These are phyloP conservation scores for Lactifluus rugatus DNA, from an alignment of 768 basidiomycete species.

Conservation along the genomic window DNA sequence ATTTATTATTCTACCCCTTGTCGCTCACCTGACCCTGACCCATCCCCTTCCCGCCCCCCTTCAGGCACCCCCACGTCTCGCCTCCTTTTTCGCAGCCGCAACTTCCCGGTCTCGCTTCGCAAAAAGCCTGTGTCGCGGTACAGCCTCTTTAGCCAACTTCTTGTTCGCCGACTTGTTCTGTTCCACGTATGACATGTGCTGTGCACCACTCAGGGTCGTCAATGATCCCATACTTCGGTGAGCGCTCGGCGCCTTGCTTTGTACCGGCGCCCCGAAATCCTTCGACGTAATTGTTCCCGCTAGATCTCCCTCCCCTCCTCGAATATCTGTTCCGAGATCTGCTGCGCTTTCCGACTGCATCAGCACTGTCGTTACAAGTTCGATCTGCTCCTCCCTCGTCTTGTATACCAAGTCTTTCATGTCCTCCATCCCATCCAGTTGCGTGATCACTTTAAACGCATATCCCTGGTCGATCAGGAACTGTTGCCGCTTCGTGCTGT, in stretches of 20 bases:
- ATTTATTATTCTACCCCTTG: background rate
- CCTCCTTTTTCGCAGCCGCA: slow-evolving; percentile 41
- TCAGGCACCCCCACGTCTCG: slow-evolving; percentile 15
- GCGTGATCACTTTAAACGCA: slow-evolving; percentile 98
- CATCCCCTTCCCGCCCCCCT: too few relatives aligned
- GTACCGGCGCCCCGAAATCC: slow-evolving; percentile 59
- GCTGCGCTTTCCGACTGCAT: slow-evolving; percentile 86
- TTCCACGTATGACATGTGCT: slow-evolving; percentile 89
- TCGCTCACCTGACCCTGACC: background rate
- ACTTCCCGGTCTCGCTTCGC: slow-evolving; percentile 74
- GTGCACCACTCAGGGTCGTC: slow-evolving; percentile 75
- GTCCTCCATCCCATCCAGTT: slow-evolving; percentile 83
- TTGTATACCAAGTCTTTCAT: slow-evolving; percentile 86
- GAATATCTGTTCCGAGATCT: slow-evolving; percentile 77
- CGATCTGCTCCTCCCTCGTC: slow-evolving; percentile 88
- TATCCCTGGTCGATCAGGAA: slow-evolving; percentile 99
- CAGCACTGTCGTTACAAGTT: slow-evolving; percentile 87
- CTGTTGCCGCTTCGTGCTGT: slow-evolving; percentile 97
- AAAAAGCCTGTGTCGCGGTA: slow-evolving; percentile 67
- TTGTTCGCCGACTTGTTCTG: slow-evolving; percentile 89
- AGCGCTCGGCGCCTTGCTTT: slow-evolving; percentile 47
- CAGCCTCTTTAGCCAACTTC: slow-evolving; percentile 46
- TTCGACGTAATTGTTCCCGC: slow-evolving; percentile 81
- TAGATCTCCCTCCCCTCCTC: slow-evolving; percentile 74
- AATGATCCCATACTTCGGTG: slow-evolving; percentile 78